These are phyloP conservation scores for Penicillium sp. DNA, from an alignment of 2,329 filamentous ascomycete genomes.

Conservation along the genomic window DNA sequence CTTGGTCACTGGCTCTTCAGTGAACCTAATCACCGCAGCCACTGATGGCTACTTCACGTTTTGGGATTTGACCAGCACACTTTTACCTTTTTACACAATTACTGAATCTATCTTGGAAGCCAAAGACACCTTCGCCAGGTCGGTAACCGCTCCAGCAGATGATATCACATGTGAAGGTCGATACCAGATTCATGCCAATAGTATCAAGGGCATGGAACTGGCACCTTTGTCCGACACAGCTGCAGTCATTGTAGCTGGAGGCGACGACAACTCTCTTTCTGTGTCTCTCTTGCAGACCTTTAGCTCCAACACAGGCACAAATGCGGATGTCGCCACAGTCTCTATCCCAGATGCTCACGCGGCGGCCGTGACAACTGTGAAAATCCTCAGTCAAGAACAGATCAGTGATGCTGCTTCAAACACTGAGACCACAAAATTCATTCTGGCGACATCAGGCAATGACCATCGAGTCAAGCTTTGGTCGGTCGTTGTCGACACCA, in stretches of 20 bases:
- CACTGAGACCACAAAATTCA: slow-evolving; percentile 16
- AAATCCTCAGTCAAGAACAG: slow-evolving; percentile 26
- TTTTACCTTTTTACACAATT: slow-evolving; percentile 33
- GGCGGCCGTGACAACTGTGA: slow-evolving; percentile 45
- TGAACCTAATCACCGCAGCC: slow-evolving; percentile 61
- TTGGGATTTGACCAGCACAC: slow-evolving; percentile 51
- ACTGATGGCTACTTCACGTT: slow-evolving; percentile 77
- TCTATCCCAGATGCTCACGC: slow-evolving; percentile 47
- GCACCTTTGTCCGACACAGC: slow-evolving; percentile 32
- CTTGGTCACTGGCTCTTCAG: slow-evolving; percentile 46
- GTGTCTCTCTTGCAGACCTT: slow-evolving; percentile 49
- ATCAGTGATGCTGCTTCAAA: not conserved
- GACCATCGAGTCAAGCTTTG: slow-evolving; percentile 51
- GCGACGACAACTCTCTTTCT: slow-evolving; percentile 83
- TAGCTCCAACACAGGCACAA: slow-evolving; percentile 6
- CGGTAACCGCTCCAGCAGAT: slow-evolving; percentile 11
- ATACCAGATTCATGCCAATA: slow-evolving; percentile 72
- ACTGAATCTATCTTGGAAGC: slow-evolving; percentile 17
- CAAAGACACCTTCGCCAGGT: slow-evolving; percentile 26
- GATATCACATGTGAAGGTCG: slow-evolving; percentile 37
- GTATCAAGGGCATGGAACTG: slow-evolving; percentile 63
- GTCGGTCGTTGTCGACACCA: slow-evolving; percentile 34
- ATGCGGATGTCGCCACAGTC: slow-evolving; percentile 31
- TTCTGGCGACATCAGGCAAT: slow-evolving; percentile 44
- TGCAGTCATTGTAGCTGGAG: slow-evolving; percentile 68